Evolutionary conservation across 495 filamentous ascomycete genomes (phyloP).

Genomic region (Trichoderma gamsii): DNA sequence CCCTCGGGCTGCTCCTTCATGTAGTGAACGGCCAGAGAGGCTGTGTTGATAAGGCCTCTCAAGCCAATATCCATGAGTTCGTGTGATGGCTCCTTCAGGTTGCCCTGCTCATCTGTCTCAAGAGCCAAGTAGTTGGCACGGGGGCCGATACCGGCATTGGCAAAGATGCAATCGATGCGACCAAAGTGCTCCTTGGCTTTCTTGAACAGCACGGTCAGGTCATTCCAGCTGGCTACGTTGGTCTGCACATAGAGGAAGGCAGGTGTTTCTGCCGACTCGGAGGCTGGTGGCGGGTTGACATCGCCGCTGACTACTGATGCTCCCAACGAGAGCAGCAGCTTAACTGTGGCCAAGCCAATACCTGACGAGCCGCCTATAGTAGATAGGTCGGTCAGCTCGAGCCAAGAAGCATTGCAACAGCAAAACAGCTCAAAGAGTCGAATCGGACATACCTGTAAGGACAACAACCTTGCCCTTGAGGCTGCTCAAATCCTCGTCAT

Average conservation of each 20-base stretch:
- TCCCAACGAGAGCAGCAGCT: constrained; percentile 40
- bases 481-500: constrained; percentile 26
- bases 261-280: constrained; percentile 15
- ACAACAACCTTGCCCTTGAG: constrained; percentile 43
- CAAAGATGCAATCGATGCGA: constrained; percentile 46
- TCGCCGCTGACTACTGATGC: constrained; percentile 43
- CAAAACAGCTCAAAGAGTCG: background rate
- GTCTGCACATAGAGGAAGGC: constrained; percentile 30
- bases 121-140: constrained; percentile 35
- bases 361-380: constrained; percentile 43
- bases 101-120: constrained; percentile 35
- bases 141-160: constrained; percentile 43
- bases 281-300: constrained; percentile 28
- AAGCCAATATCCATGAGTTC: constrained; percentile 41
- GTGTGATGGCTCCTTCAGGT: constrained; percentile 36
- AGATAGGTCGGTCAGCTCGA: constrained; percentile 12
- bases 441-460: constrained; percentile 39
- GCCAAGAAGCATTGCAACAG: background rate
- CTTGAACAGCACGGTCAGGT: constrained; percentile 36
- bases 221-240: constrained; percentile 40
- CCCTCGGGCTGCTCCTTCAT: constrained; percentile 32
- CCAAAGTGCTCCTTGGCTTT: constrained; percentile 33
- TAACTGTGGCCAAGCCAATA: constrained; percentile 43
- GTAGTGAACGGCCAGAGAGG: constrained; percentile 34
- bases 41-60: constrained; percentile 36